Base-by-base conservation (phyloP, 208 protist genomes). In the Leishmania tarentolae region DNA sequence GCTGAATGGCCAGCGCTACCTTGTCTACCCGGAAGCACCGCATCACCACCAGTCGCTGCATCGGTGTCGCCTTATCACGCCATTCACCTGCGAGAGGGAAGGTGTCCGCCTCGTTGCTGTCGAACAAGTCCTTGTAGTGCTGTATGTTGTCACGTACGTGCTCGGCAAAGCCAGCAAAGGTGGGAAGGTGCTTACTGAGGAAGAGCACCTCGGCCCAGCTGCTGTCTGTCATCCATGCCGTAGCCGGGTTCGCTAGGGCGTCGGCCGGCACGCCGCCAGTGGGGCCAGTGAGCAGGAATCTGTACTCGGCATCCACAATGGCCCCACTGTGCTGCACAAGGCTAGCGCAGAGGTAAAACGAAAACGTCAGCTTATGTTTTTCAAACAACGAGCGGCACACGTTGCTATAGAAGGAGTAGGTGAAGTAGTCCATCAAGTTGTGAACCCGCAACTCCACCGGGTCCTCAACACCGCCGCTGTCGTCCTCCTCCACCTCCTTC, bases 381-480 rank as follows among this genome's bases (percentile, higher is more conserved):
- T 99, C 99, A 87, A 99, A 99, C 53, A 99, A 91, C 15, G 98
- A 99, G 57, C 99, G 92, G 94, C 98, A 99, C 40, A 99, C 97
- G 90, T 99, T 99, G 78, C 90, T 88, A 91, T 99, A 99, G 84
- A 99, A 95, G 66, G 91, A 96, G 84, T 97, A 98, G 15, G 98
- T 99, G 84, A 99, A 99, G 90, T 93, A 98, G 74, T 99, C 96
- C 76, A 95, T 99, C 56, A 99, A 65, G 75, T 95, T 98, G 42
- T 82, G 46, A 19, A 99, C 86, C 47, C 98, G 91, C 80, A 88
- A 76, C 73, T 95, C 92, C 28, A 99, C 89, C 17, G 86, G 81
- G 42, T 93, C 89, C 28, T 86, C 87, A 19, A 74, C 81, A 44
- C 77, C 76, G 28, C 78, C 85, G 15, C 42, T 44, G 35, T 21